Percentiles rank a stretch among this genome's conserved stretches.
phyloP scores from a whole-genome alignment of 495 filamentous ascomycete genomes.

The Friedmanniomyces endolithicus region DNA sequence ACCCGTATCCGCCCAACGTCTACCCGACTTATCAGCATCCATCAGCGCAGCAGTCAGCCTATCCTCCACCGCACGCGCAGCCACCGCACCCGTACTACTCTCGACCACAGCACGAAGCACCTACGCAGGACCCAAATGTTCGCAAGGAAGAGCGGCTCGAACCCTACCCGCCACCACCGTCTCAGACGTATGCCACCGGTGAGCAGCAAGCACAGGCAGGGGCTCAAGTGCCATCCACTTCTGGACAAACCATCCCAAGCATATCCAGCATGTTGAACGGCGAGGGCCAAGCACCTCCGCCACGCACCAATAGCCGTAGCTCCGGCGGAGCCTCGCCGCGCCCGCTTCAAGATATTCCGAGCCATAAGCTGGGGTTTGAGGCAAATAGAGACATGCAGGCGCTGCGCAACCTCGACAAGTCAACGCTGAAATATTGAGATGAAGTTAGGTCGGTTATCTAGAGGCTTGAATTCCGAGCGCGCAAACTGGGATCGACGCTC shows the following conservation, averaged over 20 bases:
- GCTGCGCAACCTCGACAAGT: slow-evolving; percentile 20
- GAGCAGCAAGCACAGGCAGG: slow-evolving; percentile 20
- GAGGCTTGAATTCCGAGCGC: not conserved
- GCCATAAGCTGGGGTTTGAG: slow-evolving; percentile 20
- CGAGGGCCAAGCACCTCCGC: slow-evolving; percentile 10
- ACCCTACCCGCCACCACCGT: not conserved
- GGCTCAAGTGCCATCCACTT: not conserved
- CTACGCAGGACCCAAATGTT: not conserved
- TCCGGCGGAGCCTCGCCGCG: slow-evolving; percentile 8
- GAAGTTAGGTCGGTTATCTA: not conserved
- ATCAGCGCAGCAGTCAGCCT: not conserved
- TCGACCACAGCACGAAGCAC: not conserved
- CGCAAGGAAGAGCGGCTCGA: not conserved
- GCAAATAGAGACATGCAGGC: slow-evolving; percentile 17
- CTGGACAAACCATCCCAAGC: slow-evolving; percentile 27
- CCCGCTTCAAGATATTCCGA: slow-evolving; percentile 18
- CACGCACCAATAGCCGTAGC: slow-evolving; percentile 16
- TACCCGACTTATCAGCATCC: slow-evolving; percentile 2
- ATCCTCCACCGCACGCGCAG: slow-evolving; percentile 2
- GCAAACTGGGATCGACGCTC: too few relatives aligned
- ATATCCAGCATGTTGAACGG: slow-evolving; percentile 29
- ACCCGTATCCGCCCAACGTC: slow-evolving; percentile 3
- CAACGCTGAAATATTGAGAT: slow-evolving; percentile 16
- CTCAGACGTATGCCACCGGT: not conserved
- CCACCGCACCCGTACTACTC: not conserved